These are phyloP conservation scores for Rhodosporidiobolus sp. DNA, from an alignment of 768 basidiomycete species.

Conservation along the genomic window DNA sequence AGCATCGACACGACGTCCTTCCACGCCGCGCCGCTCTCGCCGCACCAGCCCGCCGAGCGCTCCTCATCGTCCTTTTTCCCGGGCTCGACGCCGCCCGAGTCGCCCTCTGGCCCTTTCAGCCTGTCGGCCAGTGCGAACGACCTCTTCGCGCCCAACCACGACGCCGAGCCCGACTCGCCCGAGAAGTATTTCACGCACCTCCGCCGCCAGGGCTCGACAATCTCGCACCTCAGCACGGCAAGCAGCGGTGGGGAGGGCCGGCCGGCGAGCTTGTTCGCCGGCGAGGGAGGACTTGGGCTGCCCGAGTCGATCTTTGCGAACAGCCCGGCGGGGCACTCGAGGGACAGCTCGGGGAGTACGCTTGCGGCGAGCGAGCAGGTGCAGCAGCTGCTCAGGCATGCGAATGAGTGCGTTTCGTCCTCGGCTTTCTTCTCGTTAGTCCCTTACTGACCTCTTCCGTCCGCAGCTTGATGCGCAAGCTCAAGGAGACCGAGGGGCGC, in stretches of 20 bases:
- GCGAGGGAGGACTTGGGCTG: slow-evolving; percentile 15
- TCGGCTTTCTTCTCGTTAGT: no score
- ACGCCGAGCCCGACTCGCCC: slow-evolving; percentile 7
- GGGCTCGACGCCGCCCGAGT: not conserved
- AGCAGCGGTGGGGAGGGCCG: not conserved
- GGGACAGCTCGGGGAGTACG: not conserved
- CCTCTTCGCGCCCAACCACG: not conserved
- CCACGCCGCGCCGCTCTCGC: slow-evolving; percentile 26
- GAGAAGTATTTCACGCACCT: slow-evolving; percentile 12
- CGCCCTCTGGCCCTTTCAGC: slow-evolving; percentile 1
- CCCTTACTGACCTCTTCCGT: not conserved
- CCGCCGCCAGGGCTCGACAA: slow-evolving; percentile 9
- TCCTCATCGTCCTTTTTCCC: slow-evolving; percentile 29
- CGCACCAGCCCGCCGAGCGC: slow-evolving; percentile 5
- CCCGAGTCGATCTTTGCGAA: not conserved
- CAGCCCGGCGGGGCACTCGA: not conserved
- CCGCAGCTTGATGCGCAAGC: slow-evolving; percentile 32
- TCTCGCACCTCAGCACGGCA: slow-evolving; percentile 3
- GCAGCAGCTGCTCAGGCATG: slow-evolving; percentile 19
- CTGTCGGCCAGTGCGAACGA: not conserved
- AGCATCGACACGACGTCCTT: slow-evolving; percentile 34
- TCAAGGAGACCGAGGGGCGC: slow-evolving; percentile 39
- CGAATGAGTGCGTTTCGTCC: slow-evolving; percentile 25
- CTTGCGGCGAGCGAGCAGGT: slow-evolving; percentile 15
- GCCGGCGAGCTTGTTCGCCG: slow-evolving; percentile 20